Base-by-base conservation (phyloP, 2,329 filamentous ascomycete genomes). In the Epichloe uncinata region DNA sequence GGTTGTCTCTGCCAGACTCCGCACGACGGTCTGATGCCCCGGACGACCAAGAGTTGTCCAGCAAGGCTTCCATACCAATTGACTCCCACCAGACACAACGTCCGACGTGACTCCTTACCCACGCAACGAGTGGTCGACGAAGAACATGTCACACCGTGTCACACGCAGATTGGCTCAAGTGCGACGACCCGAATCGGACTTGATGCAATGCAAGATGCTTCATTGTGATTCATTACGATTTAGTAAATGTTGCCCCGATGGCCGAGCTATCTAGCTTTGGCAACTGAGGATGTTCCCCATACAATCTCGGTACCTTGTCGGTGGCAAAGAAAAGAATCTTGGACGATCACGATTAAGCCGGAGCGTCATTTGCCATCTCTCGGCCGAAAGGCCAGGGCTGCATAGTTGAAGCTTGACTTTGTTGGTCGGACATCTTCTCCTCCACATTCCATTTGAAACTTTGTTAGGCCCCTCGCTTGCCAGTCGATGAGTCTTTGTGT, bases 311-410 rank as follows among this genome's bases (percentile, higher is more conserved):
- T 93, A 85, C 74, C 75, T 77, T 77, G 82, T 85, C 79, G 75
- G 70, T 68, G 87, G 88, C 89, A 84, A 74, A 95, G 78, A 95
- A 68, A 66, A 79, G 78, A 67, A 53, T 52, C 53, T 22, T 33
- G n/a, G 56, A 45, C 61, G 85, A 87, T 87, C 86, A 84, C 87
- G 84, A 95, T 93, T 95, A 95, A 96, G 90, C 90, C 89, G 90
- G 90, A 95, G 89, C 87, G 80, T 79, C 82, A 84, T 82, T 81
- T 90, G 83, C 78, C 87, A 82, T 81, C 77, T 81, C 75, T 74
- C 73, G 71, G 70, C 79, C 73, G 86, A 95, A 71, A 94, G 85
- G 79, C 74, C 66, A 66, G 70, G 73, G 81, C 81, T 85, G 87
- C 83, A 81, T 95, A 85, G 87, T 84, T 80, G 82, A 77, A 73